These are phyloP conservation scores for Nevesoporus exiguus DNA, from an alignment of 768 basidiomycete genomes.

Conservation along the genomic window DNA sequence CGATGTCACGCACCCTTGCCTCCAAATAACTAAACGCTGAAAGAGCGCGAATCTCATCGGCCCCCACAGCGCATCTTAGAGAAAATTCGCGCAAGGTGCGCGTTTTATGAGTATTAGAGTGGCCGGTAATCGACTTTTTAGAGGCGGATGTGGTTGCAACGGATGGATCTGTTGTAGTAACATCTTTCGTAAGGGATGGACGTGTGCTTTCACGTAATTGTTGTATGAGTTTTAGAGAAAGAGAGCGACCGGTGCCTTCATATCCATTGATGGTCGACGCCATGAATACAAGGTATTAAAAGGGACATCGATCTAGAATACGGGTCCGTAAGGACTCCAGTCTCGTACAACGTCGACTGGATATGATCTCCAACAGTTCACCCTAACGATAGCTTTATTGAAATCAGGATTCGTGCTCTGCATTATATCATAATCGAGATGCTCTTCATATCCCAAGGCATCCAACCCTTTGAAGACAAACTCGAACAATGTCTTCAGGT, in stretches of 20 bases:
- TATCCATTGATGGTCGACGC: slow-evolving; percentile 99
- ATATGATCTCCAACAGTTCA: too few species aligned
- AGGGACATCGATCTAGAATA: too few species aligned
- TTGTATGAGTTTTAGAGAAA: slow-evolving; percentile 96
- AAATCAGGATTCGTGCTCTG: slow-evolving; percentile 95
- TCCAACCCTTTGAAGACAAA: slow-evolving; percentile 98
- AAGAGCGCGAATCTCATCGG: too few species aligned
- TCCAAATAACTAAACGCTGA: too few species aligned
- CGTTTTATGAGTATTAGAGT: slow-evolving; percentile 55
- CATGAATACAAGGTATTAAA: slow-evolving; percentile 97
- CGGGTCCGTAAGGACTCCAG: too few species aligned
- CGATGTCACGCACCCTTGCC: too few species aligned
- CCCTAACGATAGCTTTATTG: slow-evolving; percentile 91
- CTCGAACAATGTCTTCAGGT: slow-evolving; percentile 95
- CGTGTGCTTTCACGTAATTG: slow-evolving; percentile 91
- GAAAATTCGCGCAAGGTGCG: slow-evolving; percentile 84
- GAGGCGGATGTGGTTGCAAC: slow-evolving; percentile 36
- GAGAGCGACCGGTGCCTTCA: slow-evolving; percentile 97
- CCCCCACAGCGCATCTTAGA: too few species aligned
- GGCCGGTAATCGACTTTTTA: slow-evolving; percentile 48
- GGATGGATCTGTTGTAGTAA: slow-evolving; percentile 39
- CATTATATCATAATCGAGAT: slow-evolving; percentile 94
- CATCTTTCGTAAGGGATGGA: slow-evolving; percentile 69
- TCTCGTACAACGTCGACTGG: too few species aligned
- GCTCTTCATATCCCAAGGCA: slow-evolving; percentile 92